Conservation (phyloP, 2,329 filamentous ascomycete species). For the Nemania sp. region DNA sequence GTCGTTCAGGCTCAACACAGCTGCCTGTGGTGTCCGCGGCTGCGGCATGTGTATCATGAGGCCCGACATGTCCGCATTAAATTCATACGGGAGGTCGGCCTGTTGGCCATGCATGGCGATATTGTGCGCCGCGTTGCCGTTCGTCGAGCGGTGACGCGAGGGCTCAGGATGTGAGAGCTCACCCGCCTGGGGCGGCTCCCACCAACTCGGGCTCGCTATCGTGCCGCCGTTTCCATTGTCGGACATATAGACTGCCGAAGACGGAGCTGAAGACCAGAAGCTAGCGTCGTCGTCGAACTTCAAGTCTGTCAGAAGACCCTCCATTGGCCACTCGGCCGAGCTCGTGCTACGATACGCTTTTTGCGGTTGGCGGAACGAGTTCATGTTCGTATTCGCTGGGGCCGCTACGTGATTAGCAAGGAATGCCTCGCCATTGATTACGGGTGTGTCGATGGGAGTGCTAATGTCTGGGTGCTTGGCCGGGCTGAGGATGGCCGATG, state of each 20-base stretch:
- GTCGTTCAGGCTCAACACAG: slow-evolving; percentile 52
- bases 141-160: slow-evolving; percentile 6
- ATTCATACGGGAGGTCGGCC: slow-evolving; percentile 57
- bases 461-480: slow-evolving; percentile 26
- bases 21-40: slow-evolving; percentile 54
- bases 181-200: slow-evolving; percentile 39
- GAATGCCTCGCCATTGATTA: slow-evolving; percentile 41
- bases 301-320: slow-evolving; percentile 47
- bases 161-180: slow-evolving; percentile 16
- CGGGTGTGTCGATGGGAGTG: slow-evolving; percentile 47
- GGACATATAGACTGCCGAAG: slow-evolving; percentile 37
- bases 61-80: slow-evolving; percentile 53
- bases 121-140: slow-evolving; percentile 52
- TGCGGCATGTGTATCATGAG: slow-evolving; percentile 69
- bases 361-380: slow-evolving; percentile 29
- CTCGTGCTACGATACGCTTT: slow-evolving; percentile 41
- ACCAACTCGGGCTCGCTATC: slow-evolving; percentile 45
- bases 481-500: slow-evolving; percentile 32
- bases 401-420: slow-evolving; percentile 36
- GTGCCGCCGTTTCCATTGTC: slow-evolving; percentile 32
- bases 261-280: slow-evolving; percentile 37
- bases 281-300: slow-evolving; percentile 28
- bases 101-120: slow-evolving; percentile 58
- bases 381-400: slow-evolving; percentile 33
- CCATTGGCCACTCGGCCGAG: slow-evolving; percentile 52